A percentile compares a stretch with the other conserved stretches of the same genome.
Conservation (phyloP, 2,329 filamentous ascomycete species). For the Pseudocercospora crystallina region DNA sequence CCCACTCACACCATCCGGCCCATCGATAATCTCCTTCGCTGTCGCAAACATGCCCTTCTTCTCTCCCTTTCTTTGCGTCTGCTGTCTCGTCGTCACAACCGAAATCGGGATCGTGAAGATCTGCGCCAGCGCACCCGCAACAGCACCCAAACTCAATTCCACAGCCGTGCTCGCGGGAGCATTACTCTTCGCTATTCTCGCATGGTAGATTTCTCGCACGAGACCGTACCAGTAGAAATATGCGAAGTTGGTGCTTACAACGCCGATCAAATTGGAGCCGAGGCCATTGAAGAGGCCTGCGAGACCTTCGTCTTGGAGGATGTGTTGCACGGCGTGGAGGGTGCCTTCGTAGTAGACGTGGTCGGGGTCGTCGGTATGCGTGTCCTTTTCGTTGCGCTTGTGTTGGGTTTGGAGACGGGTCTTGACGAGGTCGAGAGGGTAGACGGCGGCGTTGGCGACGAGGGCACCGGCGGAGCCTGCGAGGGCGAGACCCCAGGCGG, state of each 20-base stretch:
- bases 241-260: conserved; percentile 96
- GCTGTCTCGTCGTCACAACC: conserved; percentile 92
- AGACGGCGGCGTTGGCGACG: conserved; percentile 90
- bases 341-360: conserved; percentile 81
- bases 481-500: conserved; percentile 89
- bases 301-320: conserved; percentile 76
- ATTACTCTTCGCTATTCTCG: conserved; percentile 38
- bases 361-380: conserved; percentile 41
- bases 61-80: conserved; percentile 82
- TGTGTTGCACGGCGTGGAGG: conserved; percentile 83
- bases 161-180: conserved; percentile 72
- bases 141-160: conserved; percentile 81
- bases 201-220: conserved; percentile 76
- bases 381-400: conserved; percentile 54
- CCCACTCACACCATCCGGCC: conserved; percentile 84
- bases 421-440: conserved; percentile 96
- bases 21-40: conserved; percentile 81
- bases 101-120: conserved; percentile 95
- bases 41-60: conserved; percentile 85
- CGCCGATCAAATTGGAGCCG: conserved; percentile 79
- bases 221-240: conserved; percentile 99
- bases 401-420: conserved; percentile 94
- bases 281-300: conserved; percentile 86
- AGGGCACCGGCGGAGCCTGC: conserved; percentile 92
- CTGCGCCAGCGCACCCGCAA: conserved; percentile 87